Conservation (phyloP, 75 land plant genomes). For the Pseudotsuga menziesii region DNA sequence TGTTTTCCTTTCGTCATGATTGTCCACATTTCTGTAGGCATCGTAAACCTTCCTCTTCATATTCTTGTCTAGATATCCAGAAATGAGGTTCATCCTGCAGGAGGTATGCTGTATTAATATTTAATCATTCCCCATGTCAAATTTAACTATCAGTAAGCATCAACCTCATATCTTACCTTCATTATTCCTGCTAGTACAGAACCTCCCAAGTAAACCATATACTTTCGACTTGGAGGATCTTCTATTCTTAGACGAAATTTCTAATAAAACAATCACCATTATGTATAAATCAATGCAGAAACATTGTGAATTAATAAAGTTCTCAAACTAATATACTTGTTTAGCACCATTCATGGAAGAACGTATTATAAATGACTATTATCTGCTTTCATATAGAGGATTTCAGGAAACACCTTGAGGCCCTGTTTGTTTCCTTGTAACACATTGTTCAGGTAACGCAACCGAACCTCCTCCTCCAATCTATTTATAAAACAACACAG, state of each 20-base stretch:
- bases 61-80: conserved; percentile 32
- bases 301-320: background rate
- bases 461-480: conserved; percentile 51
- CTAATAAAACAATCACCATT: conserved; percentile 17
- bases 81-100: conserved; percentile 12
- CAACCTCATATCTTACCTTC: conserved; percentile 25
- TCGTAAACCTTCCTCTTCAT: conserved; percentile 49
- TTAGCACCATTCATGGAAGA: background rate
- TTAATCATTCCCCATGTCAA: background rate
- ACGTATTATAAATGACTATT: background rate
- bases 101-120: background rate
- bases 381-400: conserved; percentile 4
- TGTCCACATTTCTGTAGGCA: conserved; percentile 59
- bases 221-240: conserved; percentile 54
- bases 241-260: conserved; percentile 50
- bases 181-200: conserved; percentile 58
- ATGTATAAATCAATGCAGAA: conserved; percentile 3
- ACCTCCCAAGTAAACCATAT: conserved; percentile 57
- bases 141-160: background rate
- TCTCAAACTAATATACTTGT: background rate
- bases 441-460: conserved; percentile 40
- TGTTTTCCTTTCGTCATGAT: conserved; percentile 9
- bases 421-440: conserved; percentile 56
- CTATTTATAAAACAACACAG: conserved; percentile 11
- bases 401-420: conserved; percentile 26